Percentiles rank a stretch among this genome's conserved stretches.
These are phyloP conservation scores for Hypoxylon sp. DNA, from an alignment of 2,329 filamentous ascomycete genomes.

Conservation along the genomic window DNA sequence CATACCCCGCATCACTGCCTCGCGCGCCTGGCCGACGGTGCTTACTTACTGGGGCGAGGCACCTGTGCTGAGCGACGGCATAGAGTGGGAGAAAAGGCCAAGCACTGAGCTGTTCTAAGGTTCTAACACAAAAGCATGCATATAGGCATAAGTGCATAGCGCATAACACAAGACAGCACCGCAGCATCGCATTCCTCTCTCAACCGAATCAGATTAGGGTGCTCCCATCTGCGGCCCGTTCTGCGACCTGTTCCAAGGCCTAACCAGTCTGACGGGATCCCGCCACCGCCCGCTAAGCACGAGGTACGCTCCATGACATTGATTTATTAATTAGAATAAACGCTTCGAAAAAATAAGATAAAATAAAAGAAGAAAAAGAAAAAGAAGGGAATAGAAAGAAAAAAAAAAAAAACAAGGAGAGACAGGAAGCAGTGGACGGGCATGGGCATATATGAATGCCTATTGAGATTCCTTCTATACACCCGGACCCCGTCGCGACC, in stretches of 20 bases:
- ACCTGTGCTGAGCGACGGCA: too few species aligned
- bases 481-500: constrained; percentile 5
- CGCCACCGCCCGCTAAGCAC: constrained; percentile 40
- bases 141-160: background rate
- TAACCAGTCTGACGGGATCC: constrained; percentile 46
- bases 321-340: constrained; percentile 43
- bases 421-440: too few species aligned
- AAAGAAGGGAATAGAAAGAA: background rate
- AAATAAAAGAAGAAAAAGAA: background rate
- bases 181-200: constrained; percentile 9
- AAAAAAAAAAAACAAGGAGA: constrained; percentile 3
- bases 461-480: constrained; percentile 20
- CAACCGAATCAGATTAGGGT: constrained; percentile 42
- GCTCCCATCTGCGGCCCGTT: constrained; percentile 46
- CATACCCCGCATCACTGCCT: background rate
- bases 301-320: constrained; percentile 38
- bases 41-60: too few species aligned
- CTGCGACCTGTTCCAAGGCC: constrained; percentile 44
- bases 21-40: background rate
- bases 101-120: too few species aligned
- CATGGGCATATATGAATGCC: constrained; percentile 6
- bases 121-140: too few species aligned
- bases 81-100: too few species aligned
- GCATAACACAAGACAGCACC: background rate
- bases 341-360: constrained; percentile 10